Evolutionary conservation across 768 basidiomycete genomes (phyloP).

Genomic region (Hygrophoropsis aurantiaca): DNA sequence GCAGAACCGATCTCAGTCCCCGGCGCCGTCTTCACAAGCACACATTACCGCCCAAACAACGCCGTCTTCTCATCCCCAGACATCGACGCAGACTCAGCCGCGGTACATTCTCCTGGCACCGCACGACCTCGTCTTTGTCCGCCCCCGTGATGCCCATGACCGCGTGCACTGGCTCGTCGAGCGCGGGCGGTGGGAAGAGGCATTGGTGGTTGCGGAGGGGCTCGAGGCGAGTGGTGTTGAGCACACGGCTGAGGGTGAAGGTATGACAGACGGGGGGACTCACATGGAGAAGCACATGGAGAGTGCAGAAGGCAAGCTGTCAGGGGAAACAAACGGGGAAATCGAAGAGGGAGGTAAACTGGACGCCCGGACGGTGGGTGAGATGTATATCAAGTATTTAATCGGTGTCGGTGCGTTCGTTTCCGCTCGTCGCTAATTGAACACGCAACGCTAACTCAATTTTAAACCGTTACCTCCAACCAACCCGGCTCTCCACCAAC

Average conservation of each 20-base stretch:
- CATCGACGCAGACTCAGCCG: constrained; percentile 5
- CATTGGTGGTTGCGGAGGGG: constrained; percentile 75
- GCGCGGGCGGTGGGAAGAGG: constrained; percentile 83
- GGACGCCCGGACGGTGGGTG: constrained; percentile 70
- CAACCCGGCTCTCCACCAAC: no score
- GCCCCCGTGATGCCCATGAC: constrained; percentile 83
- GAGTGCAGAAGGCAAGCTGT: constrained; percentile 30
- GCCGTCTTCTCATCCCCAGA: no score
- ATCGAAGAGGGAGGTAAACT: constrained; percentile 32
- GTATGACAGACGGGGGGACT: constrained; percentile 30
- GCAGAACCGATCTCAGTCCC: no score
- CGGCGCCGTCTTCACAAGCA: no score
- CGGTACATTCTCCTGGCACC: constrained; percentile 49
- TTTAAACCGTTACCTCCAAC: no score
- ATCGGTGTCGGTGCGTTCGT: constrained; percentile 64
- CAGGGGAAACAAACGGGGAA: constrained; percentile 9
- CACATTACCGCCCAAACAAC: no score
- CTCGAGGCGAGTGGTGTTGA: no score
- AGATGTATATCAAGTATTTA: constrained; percentile 85
- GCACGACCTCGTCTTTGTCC: constrained; percentile 86
- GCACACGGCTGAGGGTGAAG: constrained; percentile 23
- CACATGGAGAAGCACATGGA: no score
- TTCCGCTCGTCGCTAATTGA: background rate
- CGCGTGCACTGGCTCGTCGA: constrained; percentile 94
- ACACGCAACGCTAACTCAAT: no score